Evolutionary conservation across 1,284 basidiomycete genomes (phyloP).

Genomic region (Mycena citricolor): DNA sequence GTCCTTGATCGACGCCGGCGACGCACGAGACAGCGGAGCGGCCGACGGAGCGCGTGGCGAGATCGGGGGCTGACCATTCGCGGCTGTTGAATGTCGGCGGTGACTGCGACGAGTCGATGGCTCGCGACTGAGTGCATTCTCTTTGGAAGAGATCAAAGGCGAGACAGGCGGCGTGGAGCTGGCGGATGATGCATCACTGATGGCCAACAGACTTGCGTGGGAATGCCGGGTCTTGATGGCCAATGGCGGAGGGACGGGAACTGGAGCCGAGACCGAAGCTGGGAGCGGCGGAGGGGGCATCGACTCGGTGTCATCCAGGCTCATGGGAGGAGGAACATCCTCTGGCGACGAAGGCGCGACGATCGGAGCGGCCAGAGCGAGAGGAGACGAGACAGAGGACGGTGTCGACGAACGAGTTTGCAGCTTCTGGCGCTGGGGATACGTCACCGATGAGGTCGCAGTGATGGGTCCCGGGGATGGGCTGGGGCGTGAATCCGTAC

Average conservation of each 20-base stretch:
- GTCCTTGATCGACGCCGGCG: conserved; percentile 94
- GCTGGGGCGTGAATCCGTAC: conserved; percentile 27
- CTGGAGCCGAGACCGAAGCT: too few species aligned
- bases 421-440: conserved; percentile 50
- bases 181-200: conserved; percentile 66
- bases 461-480: conserved; percentile 29
- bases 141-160: conserved; percentile 63
- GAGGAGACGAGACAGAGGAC: conserved; percentile 79
- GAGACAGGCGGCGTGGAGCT: conserved; percentile 74
- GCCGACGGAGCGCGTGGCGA: conserved; percentile 88
- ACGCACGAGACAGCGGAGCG: conserved; percentile 75
- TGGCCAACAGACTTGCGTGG: conserved; percentile 56
- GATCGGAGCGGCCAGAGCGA: conserved; percentile 79
- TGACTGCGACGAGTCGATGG: conserved; percentile 51
- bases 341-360: conserved; percentile 63
- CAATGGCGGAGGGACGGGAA: conserved; percentile 30
- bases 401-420: conserved; percentile 81
- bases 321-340: conserved; percentile 59
- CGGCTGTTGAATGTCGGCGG: conserved; percentile 73
- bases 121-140: conserved; percentile 48
- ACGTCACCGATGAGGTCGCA: conserved; percentile 30
- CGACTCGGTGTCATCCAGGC: conserved; percentile 48
- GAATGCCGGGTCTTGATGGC: conserved; percentile 62
- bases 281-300: conserved; percentile 24
- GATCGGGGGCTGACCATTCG: conserved; percentile 67